Base-by-base conservation (phyloP, 805 yeast species). In the Schwanniomyces vanrijiae region DNA sequence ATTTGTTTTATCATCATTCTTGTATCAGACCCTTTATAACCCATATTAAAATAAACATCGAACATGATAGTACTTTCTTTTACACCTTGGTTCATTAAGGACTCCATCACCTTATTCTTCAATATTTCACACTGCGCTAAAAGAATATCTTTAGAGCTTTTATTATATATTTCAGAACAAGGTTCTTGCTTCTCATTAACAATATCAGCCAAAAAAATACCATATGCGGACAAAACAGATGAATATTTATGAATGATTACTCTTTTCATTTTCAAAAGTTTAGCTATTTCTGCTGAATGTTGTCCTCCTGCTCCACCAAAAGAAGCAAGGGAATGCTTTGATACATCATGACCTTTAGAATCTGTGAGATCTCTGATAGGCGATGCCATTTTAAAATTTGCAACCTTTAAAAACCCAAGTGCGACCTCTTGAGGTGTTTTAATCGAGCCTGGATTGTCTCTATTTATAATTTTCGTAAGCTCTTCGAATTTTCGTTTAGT, bases 241-340 rank as follows among this genome's bases (percentile, higher is more conserved):
- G 96, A 88, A 62, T 87, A 87, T 61, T 85, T 79, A 66, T 90
- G 96, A 21, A 87, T 83, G 28, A 88, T 65, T 6, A 90, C 86
- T 24, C 81, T 79, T 10, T 72, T 62, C 41, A 90, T 86, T 7
- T 90, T 90, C 50, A 90, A 71, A 21, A 78, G 75, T 47, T 80
- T 75, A 1, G 96, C 96, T 29, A 90, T 83, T 8, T 87, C 83
- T 42, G 80, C 83, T 2, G 94, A 91, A 64, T 88, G 91, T 66
- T 90, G 96, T 7, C 96, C 96, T 45, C 96, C 96, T 21, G 96
- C 96, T 42, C 96, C 96, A 40, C 96, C 96, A 67, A 90, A 90
- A 2, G 92, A 78, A 1, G 90, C 95, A 49, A 90, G 67, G 48
- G 85, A 69, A 62, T 90, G 96, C 9, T 77, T 70, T 8, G 86